phyloP scores from a whole-genome alignment of 169 alveolate species.

The Babesia ovata region DNA sequence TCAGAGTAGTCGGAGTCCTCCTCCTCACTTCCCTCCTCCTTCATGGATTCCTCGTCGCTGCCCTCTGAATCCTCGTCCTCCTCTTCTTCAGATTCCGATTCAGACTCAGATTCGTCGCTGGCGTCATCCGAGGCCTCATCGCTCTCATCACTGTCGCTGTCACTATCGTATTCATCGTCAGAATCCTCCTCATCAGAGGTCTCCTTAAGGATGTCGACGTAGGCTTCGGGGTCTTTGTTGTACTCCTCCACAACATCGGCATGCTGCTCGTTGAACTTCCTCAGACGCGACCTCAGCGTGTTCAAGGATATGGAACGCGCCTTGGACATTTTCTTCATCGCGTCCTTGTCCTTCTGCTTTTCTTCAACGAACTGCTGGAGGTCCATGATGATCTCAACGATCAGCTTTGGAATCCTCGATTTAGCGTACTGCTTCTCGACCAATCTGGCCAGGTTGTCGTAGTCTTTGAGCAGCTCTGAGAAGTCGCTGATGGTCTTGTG shows the following conservation, averaged over 20 bases:
- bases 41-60: conserved; percentile 22
- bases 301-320: conserved; percentile 82
- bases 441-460: conserved; percentile 76
- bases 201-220: conserved; percentile 66
- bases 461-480: conserved; percentile 78
- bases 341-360: conserved; percentile 77
- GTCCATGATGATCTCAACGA: conserved; percentile 71
- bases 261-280: conserved; percentile 82
- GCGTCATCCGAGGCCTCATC: conserved; percentile 15
- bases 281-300: conserved; percentile 79
- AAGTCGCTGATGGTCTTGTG: conserved; percentile 77
- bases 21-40: conserved; percentile 17
- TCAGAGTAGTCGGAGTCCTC: conserved; percentile 72
- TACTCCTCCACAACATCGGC: conserved; percentile 74
- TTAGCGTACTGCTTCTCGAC: conserved; percentile 76
- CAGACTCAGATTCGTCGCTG: conserved; percentile 16
- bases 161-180: conserved; percentile 55
- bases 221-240: conserved; percentile 77
- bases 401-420: conserved; percentile 70
- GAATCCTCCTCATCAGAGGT: conserved; percentile 71
- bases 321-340: conserved; percentile 76
- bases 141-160: conserved; percentile 41
- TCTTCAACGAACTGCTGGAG: conserved; percentile 79
- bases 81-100: conserved; percentile 29
- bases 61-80: conserved; percentile 33